Evolutionary conservation across 148 eudicot genomes (phyloP), one percentile per base, ranked within the genome.

Genomic region (Vaccinium corymbosum): DNA sequence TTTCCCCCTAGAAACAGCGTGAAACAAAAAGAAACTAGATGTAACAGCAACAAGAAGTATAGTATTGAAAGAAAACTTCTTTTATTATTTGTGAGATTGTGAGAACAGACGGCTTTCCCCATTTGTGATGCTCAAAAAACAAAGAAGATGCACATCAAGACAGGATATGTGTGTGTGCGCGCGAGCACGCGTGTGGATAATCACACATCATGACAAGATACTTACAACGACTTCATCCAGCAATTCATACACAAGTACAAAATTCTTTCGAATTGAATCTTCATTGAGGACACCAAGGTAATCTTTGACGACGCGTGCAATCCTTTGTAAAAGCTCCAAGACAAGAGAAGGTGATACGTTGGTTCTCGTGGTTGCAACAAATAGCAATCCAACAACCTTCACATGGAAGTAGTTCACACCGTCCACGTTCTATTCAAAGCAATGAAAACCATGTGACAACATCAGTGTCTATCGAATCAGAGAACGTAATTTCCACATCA

Each of bases 341-440:
- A 95, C 92, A 80, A 96, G 89, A 57, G 99, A 96, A 80, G 99
- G 99, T 42, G 98, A 92, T 78, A 91, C 85, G 86, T 93, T 94
- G 79, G 90, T 85, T 92, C 99, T 92, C 48, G 98, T 96, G 86
- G 99, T 96, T 72, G 98, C 95, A 87, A 92, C 99, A 90, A 96
- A 96, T 66, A 94, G 87, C 81, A 96, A 84, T 53, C 99, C 98
- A 66, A 92, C 99, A 86, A 96, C 94, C 91, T 94, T 96, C 91
- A 96, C 94, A 85, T 94, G 99, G 87, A 96, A 96, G 89, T 96
- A 96, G 89, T 96, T 96, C 82, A 96, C 99, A 76, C 99, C 98
- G 78, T 92, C 97, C 52, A 93, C 89, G 80, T 96, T 96, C 99
- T 96, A 88, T 88, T 71, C 68, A 78, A 17, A 73, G 29, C 72